Base-by-base conservation (phyloP, 2,329 filamentous ascomycete species). In the Trichophyton verrucosum region DNA sequence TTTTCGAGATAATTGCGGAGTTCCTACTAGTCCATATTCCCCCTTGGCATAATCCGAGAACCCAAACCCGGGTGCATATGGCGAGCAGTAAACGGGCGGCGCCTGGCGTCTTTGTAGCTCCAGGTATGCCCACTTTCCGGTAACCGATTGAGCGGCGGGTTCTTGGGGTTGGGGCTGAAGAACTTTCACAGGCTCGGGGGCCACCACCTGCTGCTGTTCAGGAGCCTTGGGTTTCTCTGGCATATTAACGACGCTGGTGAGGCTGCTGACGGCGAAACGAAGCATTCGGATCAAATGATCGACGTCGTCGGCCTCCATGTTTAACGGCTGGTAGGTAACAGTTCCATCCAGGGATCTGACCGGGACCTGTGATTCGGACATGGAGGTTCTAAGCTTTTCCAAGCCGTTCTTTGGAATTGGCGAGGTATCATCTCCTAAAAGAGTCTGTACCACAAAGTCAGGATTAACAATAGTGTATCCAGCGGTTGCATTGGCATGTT, bases 231-330 rank as follows among this genome's bases (percentile, higher is more conserved):
- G 69, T 65, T 73, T 72, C 44, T 75, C 65, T 24, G 49, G 49
- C 30, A 49, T 70, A 69, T 65, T 75, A 33, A 36, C 42, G n/a
- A 33, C 57, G 69, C 36, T 71, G 69, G 63, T 75, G 27, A 66
- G 72, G 60, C 73, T 74, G 38, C 74, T 69, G 30, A 76, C 65
- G 8, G 74, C 75, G 65, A 76, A 76, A 30, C 74, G 74, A 20
- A 76, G 72, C 74, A 76, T 76, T 58, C 74, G 70, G 49, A 76
- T 67, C 46, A 76, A 63, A 42, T 73, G 72, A 33, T 70, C 74
- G 63, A 76, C 74, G 66, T 76, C 74, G 57, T 75, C 73, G 33
- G 73, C 74, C 33, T 73, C 68, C 73, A 76, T 76, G 63, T 76
- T 75, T 57, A 76, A 68, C 36, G 72, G 73, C 60, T 75, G 74